phyloP scores from a whole-genome alignment of 768 basidiomycete species.

The Calvatia gigantea region DNA sequence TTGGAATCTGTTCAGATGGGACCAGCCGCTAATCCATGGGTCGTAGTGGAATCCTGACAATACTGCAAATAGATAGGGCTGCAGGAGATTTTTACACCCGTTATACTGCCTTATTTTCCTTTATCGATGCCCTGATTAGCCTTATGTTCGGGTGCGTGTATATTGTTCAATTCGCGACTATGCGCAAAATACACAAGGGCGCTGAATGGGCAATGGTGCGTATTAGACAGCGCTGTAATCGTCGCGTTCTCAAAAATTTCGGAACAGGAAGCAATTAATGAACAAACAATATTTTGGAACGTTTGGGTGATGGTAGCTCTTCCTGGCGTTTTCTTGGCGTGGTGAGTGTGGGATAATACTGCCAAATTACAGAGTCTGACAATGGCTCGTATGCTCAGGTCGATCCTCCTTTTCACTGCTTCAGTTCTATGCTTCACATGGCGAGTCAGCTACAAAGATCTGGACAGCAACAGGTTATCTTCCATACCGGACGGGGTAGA shows the following conservation, averaged over 20 bases:
- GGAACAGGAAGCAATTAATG: neutral
- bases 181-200: conserved; percentile 60
- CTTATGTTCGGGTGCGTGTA: conserved; percentile 58
- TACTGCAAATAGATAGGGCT: conserved; percentile 33
- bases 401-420: conserved; percentile 1
- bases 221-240: neutral
- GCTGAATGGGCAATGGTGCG: conserved; percentile 49
- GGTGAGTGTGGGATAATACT: too few species aligned
- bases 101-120: conserved; percentile 50
- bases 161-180: conserved; percentile 59
- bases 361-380: too few species aligned
- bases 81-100: conserved; percentile 48
- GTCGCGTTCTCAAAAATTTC: neutral
- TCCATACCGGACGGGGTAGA: neutral
- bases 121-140: conserved; percentile 56
- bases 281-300: conserved; percentile 45
- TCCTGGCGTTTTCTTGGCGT: conserved; percentile 59
- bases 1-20: neutral
- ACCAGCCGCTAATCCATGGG: neutral
- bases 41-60: conserved; percentile 26
- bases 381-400: too few species aligned
- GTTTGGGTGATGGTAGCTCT: conserved; percentile 63
- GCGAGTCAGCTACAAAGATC: conserved; percentile 38
- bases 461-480: neutral
- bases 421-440: conserved; percentile 9